Base-by-base conservation (phyloP, 2,329 filamentous ascomycete species). In the Cladosporium sphaerospermum region DNA sequence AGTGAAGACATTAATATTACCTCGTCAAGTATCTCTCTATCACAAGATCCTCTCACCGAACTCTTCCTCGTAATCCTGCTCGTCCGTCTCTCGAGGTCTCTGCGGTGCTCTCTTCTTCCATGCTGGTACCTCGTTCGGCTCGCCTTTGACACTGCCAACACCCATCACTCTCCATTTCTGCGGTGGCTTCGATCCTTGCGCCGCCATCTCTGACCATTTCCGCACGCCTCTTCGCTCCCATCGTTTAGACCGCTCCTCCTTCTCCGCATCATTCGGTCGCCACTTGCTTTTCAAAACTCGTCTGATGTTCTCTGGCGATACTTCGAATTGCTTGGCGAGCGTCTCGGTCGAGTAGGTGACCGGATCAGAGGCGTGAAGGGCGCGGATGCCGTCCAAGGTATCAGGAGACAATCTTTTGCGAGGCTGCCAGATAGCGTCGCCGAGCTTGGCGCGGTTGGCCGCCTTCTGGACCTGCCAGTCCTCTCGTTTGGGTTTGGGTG, bases 361-460 rank as follows among this genome's bases (percentile, higher is more conserved):
- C 0, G 92, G 89, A 57, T 89, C 85, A 61, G 89, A 84, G 23
- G 79, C 74, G 68, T 96, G 83, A 33, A 99, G 76, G 16, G 88
- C 85, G 40, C 90, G 84, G 61, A 99, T 95, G 40, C 90, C 91
- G n/a, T 88, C 85, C 32, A 96, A 76, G 1, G 91, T 89, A 69
- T 97, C 92, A 0, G 93, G 93, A 0, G 93, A 97, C 9, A 99
- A 78, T 54, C 85, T 85, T 70, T 95, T 96, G 45, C 81, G 79
- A 31, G 93, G 92, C 28, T 79, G 78, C 91, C 92, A 99, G 9
- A 85, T 73, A 37, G 72, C 83, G 7, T 85, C 80, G 1, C 82
- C 82, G 59, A 96, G 93, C 65, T 97, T 99, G 56, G 81, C 71
- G 62, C 84, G 80, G 34, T 95, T 71, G 0, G 83, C 86, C 1